Conservation (phyloP, 208 protist species). For the Crithidia expoeki region DNA sequence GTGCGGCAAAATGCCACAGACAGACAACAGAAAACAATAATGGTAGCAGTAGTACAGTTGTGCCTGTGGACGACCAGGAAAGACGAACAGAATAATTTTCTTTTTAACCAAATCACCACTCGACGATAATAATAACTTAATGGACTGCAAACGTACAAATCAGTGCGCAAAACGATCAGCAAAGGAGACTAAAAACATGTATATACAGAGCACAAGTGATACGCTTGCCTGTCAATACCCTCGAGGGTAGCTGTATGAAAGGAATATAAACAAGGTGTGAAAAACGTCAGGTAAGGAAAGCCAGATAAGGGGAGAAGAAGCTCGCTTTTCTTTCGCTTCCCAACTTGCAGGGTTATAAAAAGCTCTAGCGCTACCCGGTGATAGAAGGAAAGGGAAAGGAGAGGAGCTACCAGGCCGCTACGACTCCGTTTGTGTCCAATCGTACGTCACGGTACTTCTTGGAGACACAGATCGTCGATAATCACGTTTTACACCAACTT, state of each 20-base stretch:
- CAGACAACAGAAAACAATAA: neutral
- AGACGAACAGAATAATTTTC: too few species aligned
- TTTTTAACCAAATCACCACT: too few species aligned
- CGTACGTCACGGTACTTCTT: constrained; percentile 1
- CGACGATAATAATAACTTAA: too few species aligned
- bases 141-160: too few species aligned
- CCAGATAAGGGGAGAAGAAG: neutral
- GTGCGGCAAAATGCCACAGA: neutral
- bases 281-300: neutral
- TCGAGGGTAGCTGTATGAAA: too few species aligned
- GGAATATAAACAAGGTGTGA: neutral
- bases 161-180: neutral
- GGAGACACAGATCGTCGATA: neutral
- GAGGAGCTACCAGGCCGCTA: neutral
- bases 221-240: too few species aligned
- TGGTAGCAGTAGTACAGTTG: neutral
- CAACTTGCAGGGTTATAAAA: too few species aligned
- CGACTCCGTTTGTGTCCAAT: neutral
- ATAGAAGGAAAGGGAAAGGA: constrained; percentile 2
- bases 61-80: too few species aligned
- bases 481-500: neutral
- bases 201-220: too few species aligned
- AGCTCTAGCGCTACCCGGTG: too few species aligned
- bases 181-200: too few species aligned
- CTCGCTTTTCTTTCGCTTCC: neutral